A percentile compares a stretch with the other conserved stretches of the same genome.
These are phyloP conservation scores for Eudorina sp. DNA, from an alignment of 139 green algal species.

Conservation along the genomic window DNA sequence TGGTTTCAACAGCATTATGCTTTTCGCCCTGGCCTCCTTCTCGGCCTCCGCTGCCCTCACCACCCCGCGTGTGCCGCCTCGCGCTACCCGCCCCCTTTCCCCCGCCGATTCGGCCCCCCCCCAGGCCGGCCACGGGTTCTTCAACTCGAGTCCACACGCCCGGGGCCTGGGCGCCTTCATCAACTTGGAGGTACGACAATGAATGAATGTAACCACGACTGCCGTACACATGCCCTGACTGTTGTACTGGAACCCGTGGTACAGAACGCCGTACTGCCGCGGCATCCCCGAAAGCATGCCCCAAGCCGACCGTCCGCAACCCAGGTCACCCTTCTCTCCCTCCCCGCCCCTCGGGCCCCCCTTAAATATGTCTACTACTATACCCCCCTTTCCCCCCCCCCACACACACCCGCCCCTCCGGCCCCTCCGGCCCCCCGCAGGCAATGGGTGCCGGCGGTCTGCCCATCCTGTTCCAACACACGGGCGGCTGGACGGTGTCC, in stretches of 20 bases:
- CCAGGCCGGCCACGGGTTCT: constrained; percentile 37
- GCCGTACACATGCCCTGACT: no score
- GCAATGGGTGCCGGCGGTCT: constrained; percentile 76
- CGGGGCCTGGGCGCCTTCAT: constrained; percentile 75
- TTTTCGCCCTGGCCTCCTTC: no score
- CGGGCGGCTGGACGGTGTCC: constrained; percentile 67
- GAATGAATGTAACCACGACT: no score
- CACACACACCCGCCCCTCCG: no score
- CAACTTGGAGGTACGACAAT: constrained; percentile 76
- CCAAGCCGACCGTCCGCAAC: no score
- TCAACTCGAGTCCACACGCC: neutral
- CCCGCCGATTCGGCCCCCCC: neutral
- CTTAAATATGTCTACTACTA: neutral
- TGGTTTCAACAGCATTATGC: no score
- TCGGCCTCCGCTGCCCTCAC: no score
- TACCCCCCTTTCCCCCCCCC: neutral
- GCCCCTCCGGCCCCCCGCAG: neutral
- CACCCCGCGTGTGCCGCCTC: neutral
- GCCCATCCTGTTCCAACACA: constrained; percentile 84
- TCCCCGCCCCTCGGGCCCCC: no score
- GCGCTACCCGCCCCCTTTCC: neutral
- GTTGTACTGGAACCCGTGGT: no score
- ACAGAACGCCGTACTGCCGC: no score
- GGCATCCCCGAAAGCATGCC: no score
- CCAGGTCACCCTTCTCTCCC: no score